A percentile compares a stretch with the other conserved stretches of the same genome.
Evolutionary conservation across 2,329 filamentous ascomycete genomes (phyloP).

Genomic region (Colletotrichum sp.): DNA sequence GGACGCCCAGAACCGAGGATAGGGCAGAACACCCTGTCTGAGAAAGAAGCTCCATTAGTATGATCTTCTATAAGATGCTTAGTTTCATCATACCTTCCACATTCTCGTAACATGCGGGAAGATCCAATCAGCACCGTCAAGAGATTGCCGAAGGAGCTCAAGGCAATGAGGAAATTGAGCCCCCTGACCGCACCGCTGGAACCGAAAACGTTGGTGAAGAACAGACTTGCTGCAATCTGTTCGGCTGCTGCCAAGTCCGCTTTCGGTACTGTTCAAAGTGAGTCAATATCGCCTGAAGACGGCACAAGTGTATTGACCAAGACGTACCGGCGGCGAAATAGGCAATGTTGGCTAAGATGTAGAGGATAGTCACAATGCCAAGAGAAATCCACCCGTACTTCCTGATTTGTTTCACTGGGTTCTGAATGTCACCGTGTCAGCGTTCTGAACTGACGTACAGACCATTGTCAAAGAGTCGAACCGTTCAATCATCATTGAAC

Average conservation of each 20-base stretch:
- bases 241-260: slow-evolving; percentile 54
- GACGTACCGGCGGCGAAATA: slow-evolving; percentile 58
- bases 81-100: slow-evolving; percentile 36
- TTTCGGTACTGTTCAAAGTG: slow-evolving; percentile 46
- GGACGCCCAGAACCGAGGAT: slow-evolving; percentile 64
- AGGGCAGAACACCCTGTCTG: slow-evolving; percentile 65
- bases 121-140: slow-evolving; percentile 58
- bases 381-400: slow-evolving; percentile 54
- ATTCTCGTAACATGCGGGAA: slow-evolving; percentile 64
- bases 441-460: neutral
- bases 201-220: slow-evolving; percentile 65
- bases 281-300: neutral
- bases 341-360: slow-evolving; percentile 62
- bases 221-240: slow-evolving; percentile 59
- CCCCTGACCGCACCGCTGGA: slow-evolving; percentile 50
- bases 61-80: fast-evolving
- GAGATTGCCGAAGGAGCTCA: slow-evolving; percentile 64
- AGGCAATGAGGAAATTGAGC: slow-evolving; percentile 60
- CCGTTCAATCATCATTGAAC: fast-evolving
- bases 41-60: fast-evolving
- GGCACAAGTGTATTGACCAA: neutral
- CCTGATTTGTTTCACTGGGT: slow-evolving; percentile 60
- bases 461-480: too few relatives aligned
- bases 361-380: slow-evolving; percentile 55
- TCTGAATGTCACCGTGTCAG: slow-evolving; percentile 32